Evolutionary conservation across 768 basidiomycete species (phyloP).

Genomic region (Leccinum longicurvipes): DNA sequence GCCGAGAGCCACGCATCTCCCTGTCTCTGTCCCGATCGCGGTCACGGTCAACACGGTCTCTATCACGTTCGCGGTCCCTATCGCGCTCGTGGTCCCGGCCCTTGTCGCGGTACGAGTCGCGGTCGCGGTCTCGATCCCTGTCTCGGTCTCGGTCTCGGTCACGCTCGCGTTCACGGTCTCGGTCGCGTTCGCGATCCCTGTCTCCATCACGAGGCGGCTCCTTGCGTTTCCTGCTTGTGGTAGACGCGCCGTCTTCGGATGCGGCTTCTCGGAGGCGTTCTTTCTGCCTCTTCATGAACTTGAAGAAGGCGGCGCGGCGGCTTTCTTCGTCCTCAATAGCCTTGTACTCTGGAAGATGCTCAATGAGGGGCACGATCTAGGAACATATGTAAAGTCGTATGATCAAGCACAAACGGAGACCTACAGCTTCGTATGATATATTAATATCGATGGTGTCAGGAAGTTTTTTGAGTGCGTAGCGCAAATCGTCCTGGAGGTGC

Average conservation of each 20-base stretch:
- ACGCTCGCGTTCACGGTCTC: conserved; percentile 24
- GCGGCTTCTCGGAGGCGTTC: conserved; percentile 74
- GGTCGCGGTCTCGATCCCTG: conserved; percentile 24
- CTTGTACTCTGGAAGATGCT: conserved; percentile 82
- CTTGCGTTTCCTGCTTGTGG: conserved; percentile 76
- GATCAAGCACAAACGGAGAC: conserved; percentile 18
- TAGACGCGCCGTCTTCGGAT: conserved; percentile 80
- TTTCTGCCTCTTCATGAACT: conserved; percentile 90
- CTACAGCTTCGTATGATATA: conserved; percentile 75
- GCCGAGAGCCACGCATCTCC: conserved; percentile 34
- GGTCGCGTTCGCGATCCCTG: conserved; percentile 44
- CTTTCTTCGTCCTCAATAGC: conserved; percentile 88
- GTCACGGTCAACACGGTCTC: conserved; percentile 41
- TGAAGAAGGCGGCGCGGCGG: conserved; percentile 76
- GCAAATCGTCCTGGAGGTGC: conserved; percentile 90
- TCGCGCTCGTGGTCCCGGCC: conserved; percentile 39
- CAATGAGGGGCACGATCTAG: conserved; percentile 71
- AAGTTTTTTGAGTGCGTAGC: conserved; percentile 92
- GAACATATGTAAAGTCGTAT: neutral
- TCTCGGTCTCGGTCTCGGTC: conserved; percentile 30
- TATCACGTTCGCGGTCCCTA: conserved; percentile 39
- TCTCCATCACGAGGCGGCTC: conserved; percentile 58
- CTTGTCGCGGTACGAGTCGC: conserved; percentile 29
- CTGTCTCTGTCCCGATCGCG: conserved; percentile 43
- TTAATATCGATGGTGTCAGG: conserved; percentile 76